Base-by-base conservation (phyloP, 2,329 filamentous ascomycete species). In the Arthrinium phaeospermum region DNA sequence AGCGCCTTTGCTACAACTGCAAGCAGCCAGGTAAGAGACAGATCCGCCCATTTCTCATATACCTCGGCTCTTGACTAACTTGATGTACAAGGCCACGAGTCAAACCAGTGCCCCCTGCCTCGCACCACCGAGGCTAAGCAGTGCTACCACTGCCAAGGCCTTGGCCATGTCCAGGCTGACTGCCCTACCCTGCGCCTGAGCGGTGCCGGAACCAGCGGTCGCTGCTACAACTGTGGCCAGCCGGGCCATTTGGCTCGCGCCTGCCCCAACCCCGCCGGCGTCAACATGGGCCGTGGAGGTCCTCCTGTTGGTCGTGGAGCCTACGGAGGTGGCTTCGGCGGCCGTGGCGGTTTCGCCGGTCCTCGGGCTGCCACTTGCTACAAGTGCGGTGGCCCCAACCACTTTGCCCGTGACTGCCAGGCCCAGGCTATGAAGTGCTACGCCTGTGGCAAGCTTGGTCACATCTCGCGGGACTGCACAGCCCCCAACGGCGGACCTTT, bases 1-100 rank as follows among this genome's bases (percentile, higher is more conserved):
- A 99, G 90, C 94, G 96, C 81, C 93, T 99, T 81, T 99, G 96
- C 92, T 99, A 99, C 88, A 99, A 99, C 89, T 99, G 96, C 91
- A 96, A 96, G 88, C 93, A 96, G 86, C 93, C 93, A 75, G 93
- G 91, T 91, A 81, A 70, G 74, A 74, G 47, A 64, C 12, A 22
- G 7, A 37, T n/a, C 57, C n/a, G 4, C 19, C 19, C 37, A n/a
- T 47, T 30, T 30, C 27, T 30, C 27, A 71, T 22, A 12, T 24
- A 8, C 30, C 19, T 37, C 51, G 13, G 24, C 61, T 16, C 19
- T 41, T 49, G 22, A 34, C 70, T 24, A 12, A 67, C 44, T 41
- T 41, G 0, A 16, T 14, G 8, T 41, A 37, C 10, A 80, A 91
- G 93, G 94, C 83, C 96, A 99, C 85, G 96, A 99, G 88, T 98